These are phyloP conservation scores for Barnettozyma sucrosica DNA, from an alignment of 805 yeast genomes.

Conservation along the genomic window DNA sequence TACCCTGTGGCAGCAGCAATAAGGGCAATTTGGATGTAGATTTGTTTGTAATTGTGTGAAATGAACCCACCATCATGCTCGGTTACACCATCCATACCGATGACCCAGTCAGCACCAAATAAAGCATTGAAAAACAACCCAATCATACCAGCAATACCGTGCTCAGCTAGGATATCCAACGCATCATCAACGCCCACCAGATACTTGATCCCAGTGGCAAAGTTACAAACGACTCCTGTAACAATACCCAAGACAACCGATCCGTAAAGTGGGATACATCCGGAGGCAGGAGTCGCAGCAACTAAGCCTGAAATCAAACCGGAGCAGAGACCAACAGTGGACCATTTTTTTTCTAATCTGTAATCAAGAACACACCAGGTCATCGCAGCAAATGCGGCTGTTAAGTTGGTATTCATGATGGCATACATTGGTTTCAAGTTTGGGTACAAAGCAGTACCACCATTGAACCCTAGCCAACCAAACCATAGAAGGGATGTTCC, in stretches of 20 bases:
- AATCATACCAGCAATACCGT: constrained; percentile 91
- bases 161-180: constrained; percentile 95
- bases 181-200: constrained; percentile 83
- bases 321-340: constrained; percentile 91
- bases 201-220: constrained; percentile 82
- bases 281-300: constrained; percentile 95
- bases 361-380: constrained; percentile 90
- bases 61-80: constrained; percentile 91
- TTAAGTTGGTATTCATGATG: constrained; percentile 83
- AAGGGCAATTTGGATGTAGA: constrained; percentile 86
- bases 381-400: constrained; percentile 87
- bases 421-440: constrained; percentile 82
- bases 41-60: constrained; percentile 82
- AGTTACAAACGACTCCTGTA: constrained; percentile 82
- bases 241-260: constrained; percentile 78
- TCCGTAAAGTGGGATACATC: constrained; percentile 87
- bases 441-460: constrained; percentile 82
- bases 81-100: constrained; percentile 85
- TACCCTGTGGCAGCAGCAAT: constrained; percentile 71
- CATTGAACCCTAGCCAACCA: constrained; percentile 96
- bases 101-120: constrained; percentile 81
- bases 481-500: constrained; percentile 87
- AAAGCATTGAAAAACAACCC: constrained; percentile 87
- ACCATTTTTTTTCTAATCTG: constrained; percentile 84
- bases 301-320: constrained; percentile 94